Evolutionary conservation across 495 filamentous ascomycete genomes (phyloP).

Genomic region (Cercophora sp.): DNA sequence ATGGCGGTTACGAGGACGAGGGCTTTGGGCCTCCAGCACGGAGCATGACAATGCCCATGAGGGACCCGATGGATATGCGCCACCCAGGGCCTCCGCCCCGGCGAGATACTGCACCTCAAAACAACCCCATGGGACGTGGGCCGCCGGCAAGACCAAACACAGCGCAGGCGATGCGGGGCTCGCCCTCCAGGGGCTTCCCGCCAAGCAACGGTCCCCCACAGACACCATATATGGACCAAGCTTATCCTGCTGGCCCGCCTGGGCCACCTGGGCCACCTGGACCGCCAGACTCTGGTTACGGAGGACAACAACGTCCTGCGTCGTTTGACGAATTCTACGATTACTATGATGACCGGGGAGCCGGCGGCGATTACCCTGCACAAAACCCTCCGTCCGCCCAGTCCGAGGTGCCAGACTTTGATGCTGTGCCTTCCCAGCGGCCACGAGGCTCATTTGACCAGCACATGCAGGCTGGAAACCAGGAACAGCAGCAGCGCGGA

Average conservation of each 20-base stretch:
- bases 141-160: constrained; percentile 43
- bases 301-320: constrained; percentile 23
- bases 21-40: constrained; percentile 40
- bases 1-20: constrained; percentile 31
- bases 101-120: constrained; percentile 40
- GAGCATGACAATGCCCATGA: constrained; percentile 53
- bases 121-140: constrained; percentile 39
- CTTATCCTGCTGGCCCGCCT: constrained; percentile 16
- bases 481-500: constrained; percentile 36
- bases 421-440: constrained; percentile 50
- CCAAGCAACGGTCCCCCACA: constrained; percentile 37
- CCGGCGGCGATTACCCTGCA: constrained; percentile 22
- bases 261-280: no score
- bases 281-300: constrained; percentile 26
- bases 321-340: constrained; percentile 54
- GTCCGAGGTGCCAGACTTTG: constrained; percentile 70
- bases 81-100: constrained; percentile 27
- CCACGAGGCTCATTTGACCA: constrained; percentile 49
- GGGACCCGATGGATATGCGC: constrained; percentile 36
- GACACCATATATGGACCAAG: constrained; percentile 23
- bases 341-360: constrained; percentile 45
- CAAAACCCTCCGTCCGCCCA: constrained; percentile 32
- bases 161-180: constrained; percentile 44
- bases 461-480: constrained; percentile 31
- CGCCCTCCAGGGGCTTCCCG: constrained; percentile 43